Conservation (phyloP, 1,284 basidiomycete genomes). For the Tilletia horrida region DNA sequence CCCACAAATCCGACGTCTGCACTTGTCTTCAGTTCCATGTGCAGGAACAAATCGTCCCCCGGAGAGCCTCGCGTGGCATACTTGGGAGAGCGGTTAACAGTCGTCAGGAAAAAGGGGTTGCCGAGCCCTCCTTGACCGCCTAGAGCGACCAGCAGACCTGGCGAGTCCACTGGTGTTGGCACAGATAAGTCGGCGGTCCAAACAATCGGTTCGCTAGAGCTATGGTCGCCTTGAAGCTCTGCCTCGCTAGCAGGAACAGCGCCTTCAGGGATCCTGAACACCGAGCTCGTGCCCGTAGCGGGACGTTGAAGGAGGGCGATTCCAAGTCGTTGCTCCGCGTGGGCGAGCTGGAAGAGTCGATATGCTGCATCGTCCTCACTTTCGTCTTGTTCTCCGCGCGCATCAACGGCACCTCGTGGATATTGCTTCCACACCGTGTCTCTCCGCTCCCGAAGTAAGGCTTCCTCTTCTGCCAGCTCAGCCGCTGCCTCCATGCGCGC, state of each 20-base stretch:
- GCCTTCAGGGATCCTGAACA: not conserved
- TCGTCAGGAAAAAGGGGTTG: conserved; percentile 77
- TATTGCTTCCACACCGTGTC: conserved; percentile 52
- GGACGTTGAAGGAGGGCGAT: conserved; percentile 34
- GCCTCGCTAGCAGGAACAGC: not conserved
- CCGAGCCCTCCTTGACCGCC: conserved; percentile 85
- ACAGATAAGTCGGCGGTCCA: conserved; percentile 42
- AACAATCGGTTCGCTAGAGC: not conserved
- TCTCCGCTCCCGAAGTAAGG: conserved; percentile 22
- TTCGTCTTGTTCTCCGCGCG: conserved; percentile 11
- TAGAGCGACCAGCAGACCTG: conserved; percentile 51
- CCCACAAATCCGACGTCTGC: conserved; percentile 94
- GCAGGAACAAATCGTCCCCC: conserved; percentile 76
- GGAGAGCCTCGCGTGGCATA: conserved; percentile 64
- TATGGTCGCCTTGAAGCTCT: not conserved
- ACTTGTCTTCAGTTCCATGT: conserved; percentile 88
- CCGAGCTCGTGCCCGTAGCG: not conserved
- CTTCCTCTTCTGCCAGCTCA: not conserved
- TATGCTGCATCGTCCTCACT: conserved; percentile 43
- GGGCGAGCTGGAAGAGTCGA: conserved; percentile 39
- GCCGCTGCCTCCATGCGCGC: not conserved
- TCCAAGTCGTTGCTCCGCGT: conserved; percentile 43
- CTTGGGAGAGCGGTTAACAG: conserved; percentile 56
- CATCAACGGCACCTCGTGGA: conserved; percentile 32
- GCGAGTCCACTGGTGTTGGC: conserved; percentile 40